Evolutionary conservation across 2,329 filamentous ascomycete genomes (phyloP).

Genomic region (Cercospora sojina): DNA sequence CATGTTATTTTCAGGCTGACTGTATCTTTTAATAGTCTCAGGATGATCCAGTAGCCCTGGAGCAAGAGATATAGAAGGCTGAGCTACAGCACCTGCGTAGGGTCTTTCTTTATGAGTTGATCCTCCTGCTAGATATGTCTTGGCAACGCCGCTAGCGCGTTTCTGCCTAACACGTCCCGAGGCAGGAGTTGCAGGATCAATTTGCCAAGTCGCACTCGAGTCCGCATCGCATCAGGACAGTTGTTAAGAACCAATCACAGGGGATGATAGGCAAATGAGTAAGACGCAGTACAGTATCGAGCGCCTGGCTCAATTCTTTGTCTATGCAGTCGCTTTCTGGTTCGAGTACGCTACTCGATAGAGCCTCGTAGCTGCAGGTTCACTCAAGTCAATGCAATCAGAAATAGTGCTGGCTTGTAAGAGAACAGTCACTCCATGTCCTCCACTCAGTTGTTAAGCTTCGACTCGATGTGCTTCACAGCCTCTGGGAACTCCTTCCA

Average conservation of each 20-base stretch:
- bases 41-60: too few species aligned
- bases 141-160: neutral
- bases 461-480: constrained; percentile 50
- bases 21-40: neutral
- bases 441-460: constrained; percentile 3
- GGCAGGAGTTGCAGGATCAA: neutral
- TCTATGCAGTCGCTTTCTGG: constrained; percentile 9
- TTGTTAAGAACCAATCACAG: neutral
- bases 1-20: neutral
- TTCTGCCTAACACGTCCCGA: neutral
- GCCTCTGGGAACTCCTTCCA: constrained; percentile 53
- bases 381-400: constrained; percentile 1
- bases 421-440: neutral
- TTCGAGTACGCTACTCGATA: neutral
- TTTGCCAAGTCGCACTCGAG: neutral
- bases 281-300: neutral
- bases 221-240: neutral
- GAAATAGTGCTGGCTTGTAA: neutral
- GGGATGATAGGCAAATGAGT: neutral
- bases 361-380: neutral
- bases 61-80: neutral
- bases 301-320: constrained; percentile 8
- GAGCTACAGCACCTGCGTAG: neutral
- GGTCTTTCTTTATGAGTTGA: neutral
- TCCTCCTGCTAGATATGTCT: neutral